These are phyloP conservation scores for Sordaria brevicollis DNA, from an alignment of 495 filamentous ascomycete genomes.

Conservation along the genomic window DNA sequence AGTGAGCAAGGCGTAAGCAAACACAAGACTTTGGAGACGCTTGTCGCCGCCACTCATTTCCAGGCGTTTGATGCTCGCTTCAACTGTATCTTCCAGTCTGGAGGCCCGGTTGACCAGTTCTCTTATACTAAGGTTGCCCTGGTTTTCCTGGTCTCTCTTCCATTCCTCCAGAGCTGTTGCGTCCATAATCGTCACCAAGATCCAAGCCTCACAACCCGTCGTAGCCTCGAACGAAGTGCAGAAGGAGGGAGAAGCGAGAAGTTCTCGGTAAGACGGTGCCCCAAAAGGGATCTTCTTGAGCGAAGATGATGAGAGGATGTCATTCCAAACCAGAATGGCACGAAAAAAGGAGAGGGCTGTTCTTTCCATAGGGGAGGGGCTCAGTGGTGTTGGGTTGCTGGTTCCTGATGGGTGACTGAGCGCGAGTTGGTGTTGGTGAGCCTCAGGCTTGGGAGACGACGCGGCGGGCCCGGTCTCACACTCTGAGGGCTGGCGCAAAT, in stretches of 20 bases:
- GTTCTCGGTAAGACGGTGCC: background rate
- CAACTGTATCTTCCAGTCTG: background rate
- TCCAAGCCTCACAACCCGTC: background rate
- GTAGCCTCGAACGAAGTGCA: background rate
- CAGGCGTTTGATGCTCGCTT: background rate
- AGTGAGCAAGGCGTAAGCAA: background rate
- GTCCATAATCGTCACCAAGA: background rate
- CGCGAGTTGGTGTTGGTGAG: background rate
- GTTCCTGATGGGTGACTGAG: background rate
- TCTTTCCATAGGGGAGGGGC: background rate
- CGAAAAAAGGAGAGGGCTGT: background rate
- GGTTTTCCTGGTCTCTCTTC: background rate
- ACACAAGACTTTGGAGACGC: background rate
- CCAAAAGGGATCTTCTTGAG: background rate
- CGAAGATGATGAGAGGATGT: background rate
- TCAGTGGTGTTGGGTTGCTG: background rate
- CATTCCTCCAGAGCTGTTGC: background rate
- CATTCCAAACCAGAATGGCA: conserved; percentile 1
- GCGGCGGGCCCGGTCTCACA: background rate
- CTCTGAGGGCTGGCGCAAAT: background rate
- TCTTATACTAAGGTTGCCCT: background rate
- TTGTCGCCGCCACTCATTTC: background rate
- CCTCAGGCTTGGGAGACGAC: background rate
- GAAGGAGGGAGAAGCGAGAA: background rate
- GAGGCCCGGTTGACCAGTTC: background rate